Evolutionary conservation across 805 yeast species (phyloP), one percentile per base, ranked within the genome.

Genomic region (Saccharomycopsis vini): DNA sequence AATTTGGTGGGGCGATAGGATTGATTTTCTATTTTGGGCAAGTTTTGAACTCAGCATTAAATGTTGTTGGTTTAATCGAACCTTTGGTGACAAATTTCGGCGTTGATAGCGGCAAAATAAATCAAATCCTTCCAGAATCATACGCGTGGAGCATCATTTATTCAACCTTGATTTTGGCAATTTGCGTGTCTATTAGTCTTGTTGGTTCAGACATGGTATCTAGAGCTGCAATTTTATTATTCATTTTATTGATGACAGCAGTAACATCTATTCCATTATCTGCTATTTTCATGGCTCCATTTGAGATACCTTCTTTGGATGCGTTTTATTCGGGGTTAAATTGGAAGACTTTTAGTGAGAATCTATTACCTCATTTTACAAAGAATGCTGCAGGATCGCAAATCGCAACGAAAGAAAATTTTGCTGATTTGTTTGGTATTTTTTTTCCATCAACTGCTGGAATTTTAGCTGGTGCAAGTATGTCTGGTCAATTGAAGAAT

Each of bases 381-480:
- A 69, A 73, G 31, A 92, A 92, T 19, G 97, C 97, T 2, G 97
- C 95, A 3, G 98, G 97, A 0, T 85, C 95, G 3, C 76, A 79
- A 23, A 51, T 71, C 21, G 52, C 60, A 6, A 63, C 64, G 0
- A 76, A 71, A 13, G 97, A 90, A 59, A 86, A 80, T 1, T 87
- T 90, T 56, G 76, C 79, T 43, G 82, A 84, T 58, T 63, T 94
- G 51, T 92, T 92, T 72, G 97, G 97, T 3, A 85, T 92, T 36
- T 87, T 92, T 59, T 92, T 92, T 66, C 97, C 98, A 9, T 96
- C 98, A 1, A 90, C 98, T 0, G 96, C 97, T 5, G 99, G 99
- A 46, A 89, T 92, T 22, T 81, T 92, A 61, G 97, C 98, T 2
- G 99, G 99, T 15, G 97, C 98, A 2, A 84, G 95, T 20, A 92